Evolutionary conservation across 176 grass and related monocot species (phyloP).

Genomic region (Raddia guianensis): DNA sequence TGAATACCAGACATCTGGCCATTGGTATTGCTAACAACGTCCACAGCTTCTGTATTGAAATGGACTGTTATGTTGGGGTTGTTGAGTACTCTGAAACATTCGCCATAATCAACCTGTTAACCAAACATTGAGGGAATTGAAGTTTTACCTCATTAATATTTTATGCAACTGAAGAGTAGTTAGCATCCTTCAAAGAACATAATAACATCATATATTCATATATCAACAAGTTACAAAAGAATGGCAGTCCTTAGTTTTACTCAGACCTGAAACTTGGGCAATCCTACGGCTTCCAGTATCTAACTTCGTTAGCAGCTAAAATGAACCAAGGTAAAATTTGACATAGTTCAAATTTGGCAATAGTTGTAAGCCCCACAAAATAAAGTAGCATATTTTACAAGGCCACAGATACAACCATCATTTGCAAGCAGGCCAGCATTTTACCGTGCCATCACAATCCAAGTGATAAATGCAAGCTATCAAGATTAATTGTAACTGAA

Average conservation of each 20-base stretch:
- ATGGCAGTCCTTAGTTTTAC: conserved; percentile 11
- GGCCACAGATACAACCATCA: background rate
- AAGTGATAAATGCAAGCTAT: background rate
- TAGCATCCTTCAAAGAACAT: conserved; percentile 59
- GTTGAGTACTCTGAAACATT: conserved; percentile 99
- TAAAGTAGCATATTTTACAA: conserved; percentile 20
- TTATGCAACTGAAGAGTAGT: conserved; percentile 55
- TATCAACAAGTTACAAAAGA: conserved; percentile 40
- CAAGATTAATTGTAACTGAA: conserved; percentile 1
- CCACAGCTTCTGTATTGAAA: conserved; percentile 88
- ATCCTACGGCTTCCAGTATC: conserved; percentile 19
- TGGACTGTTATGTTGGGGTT: conserved; percentile 96
- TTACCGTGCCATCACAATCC: conserved; percentile 22
- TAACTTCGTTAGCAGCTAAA: conserved; percentile 26
- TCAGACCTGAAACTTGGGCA: background rate
- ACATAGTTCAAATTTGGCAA: conserved; percentile 14
- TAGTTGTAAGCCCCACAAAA: background rate
- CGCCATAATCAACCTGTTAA: conserved; percentile 99
- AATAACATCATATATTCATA: conserved; percentile 49
- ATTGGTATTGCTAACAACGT: conserved; percentile 86
- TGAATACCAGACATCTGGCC: conserved; percentile 92
- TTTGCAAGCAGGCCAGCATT: conserved; percentile 4
- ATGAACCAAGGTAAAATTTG: background rate
- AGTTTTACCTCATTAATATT: conserved; percentile 78
- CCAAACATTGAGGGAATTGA: conserved; percentile 93